These are phyloP conservation scores for Fusarium irregulare DNA, from an alignment of 2,329 filamentous ascomycete genomes.

Conservation along the genomic window DNA sequence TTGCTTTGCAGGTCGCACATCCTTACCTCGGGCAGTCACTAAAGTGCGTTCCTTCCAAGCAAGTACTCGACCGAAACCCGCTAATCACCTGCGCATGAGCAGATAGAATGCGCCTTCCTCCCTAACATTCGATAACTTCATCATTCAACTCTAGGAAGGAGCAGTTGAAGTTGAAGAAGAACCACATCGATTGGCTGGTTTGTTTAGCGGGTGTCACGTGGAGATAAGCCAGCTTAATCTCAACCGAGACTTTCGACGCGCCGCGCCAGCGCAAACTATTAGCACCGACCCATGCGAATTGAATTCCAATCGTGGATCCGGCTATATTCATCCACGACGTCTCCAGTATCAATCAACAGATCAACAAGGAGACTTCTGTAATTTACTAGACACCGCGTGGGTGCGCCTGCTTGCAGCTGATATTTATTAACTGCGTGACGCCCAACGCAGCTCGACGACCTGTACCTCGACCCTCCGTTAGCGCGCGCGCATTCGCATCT, in stretches of 20 bases:
- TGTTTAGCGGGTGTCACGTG: conserved; percentile 20
- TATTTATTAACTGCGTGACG: conserved; percentile 14
- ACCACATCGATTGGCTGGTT: conserved; percentile 10
- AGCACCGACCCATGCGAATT: conserved; percentile 35
- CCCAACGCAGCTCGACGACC: conserved; percentile 10
- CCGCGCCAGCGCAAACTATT: conserved; percentile 33
- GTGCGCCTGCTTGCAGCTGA: conserved; percentile 3
- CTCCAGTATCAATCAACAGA: conserved; percentile 8
- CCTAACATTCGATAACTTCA: background rate
- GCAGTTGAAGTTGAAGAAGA: conserved; percentile 30
- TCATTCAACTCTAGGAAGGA: background rate
- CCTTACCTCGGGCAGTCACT: background rate
- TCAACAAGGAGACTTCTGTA: background rate
- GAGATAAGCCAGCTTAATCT: conserved; percentile 23
- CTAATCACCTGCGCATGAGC: background rate
- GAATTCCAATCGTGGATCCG: conserved; percentile 28
- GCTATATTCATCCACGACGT: conserved; percentile 24
- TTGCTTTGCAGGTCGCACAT: background rate
- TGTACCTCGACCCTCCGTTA: background rate
- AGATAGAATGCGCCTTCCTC: conserved; percentile 1
- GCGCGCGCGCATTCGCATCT: conserved; percentile 18
- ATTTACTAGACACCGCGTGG: conserved; percentile 6
- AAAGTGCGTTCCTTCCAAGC: background rate
- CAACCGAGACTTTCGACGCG: conserved; percentile 34
- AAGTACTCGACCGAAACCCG: background rate